phyloP scores from a whole-genome alignment of 2,329 filamentous ascomycete species.

The Ceratocystis colombiana region DNA sequence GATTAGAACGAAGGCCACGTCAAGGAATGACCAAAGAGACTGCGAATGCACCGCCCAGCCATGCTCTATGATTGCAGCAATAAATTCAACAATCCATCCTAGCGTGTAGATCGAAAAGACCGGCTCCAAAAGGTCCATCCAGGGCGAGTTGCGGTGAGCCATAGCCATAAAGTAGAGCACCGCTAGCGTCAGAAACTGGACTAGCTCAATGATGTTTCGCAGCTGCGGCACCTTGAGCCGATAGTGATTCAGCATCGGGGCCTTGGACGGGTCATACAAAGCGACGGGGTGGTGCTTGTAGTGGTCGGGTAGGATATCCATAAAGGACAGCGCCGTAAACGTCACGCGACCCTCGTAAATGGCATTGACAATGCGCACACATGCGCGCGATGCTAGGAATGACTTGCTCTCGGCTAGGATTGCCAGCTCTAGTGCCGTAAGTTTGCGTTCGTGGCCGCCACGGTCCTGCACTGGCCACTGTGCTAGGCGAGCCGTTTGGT shows the following conservation, averaged over 20 bases:
- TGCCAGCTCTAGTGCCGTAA: constrained; percentile 61
- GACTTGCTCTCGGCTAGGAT: constrained; percentile 62
- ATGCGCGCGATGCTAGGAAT: constrained; percentile 55
- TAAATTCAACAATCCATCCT: constrained; percentile 59
- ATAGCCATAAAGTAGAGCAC: constrained; percentile 55
- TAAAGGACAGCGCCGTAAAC: constrained; percentile 59
- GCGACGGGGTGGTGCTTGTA: constrained; percentile 62
- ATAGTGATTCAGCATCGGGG: constrained; percentile 59
- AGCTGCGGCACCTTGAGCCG: constrained; percentile 60
- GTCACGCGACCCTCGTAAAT: constrained; percentile 59
- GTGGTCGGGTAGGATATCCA: constrained; percentile 64
- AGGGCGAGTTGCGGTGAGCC: constrained; percentile 45
- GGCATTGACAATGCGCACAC: constrained; percentile 59
- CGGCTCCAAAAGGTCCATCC: constrained; percentile 39
- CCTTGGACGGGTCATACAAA: constrained; percentile 56
- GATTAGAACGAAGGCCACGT: constrained; percentile 56
- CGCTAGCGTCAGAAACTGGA: constrained; percentile 55
- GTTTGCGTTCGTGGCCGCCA: constrained; percentile 41
- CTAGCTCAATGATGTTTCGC: constrained; percentile 54
- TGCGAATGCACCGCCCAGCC: constrained; percentile 59
- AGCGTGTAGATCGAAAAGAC: constrained; percentile 54
- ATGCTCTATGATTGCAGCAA: constrained; percentile 57
- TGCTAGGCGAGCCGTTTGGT: constrained; percentile 37
- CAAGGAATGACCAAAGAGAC: constrained; percentile 65
- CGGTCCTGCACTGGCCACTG: constrained; percentile 35